Percentiles rank a stretch among this genome's conserved stretches.
Evolutionary conservation across 495 filamentous ascomycete genomes (phyloP).

Genomic region (Daldinia caldariorum): DNA sequence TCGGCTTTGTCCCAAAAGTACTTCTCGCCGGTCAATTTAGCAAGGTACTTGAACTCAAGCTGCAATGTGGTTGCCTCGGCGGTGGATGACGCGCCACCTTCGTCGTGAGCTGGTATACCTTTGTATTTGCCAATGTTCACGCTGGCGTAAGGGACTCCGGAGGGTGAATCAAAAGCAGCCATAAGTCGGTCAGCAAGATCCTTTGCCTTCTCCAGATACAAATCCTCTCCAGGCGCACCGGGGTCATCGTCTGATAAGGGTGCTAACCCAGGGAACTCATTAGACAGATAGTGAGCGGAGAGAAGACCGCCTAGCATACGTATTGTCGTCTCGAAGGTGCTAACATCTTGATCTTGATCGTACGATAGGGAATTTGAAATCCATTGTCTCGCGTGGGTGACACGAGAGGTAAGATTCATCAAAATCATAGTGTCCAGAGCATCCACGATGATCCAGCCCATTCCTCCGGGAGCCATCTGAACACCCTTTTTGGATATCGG

Average conservation of each 20-base stretch:
- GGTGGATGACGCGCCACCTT: constrained; percentile 91
- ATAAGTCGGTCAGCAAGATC: constrained; percentile 89
- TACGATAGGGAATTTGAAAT: constrained; percentile 83
- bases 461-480: constrained; percentile 82
- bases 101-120: constrained; percentile 80
- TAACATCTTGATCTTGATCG: constrained; percentile 93
- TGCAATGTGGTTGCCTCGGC: constrained; percentile 92
- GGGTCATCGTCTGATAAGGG: constrained; percentile 71
- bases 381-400: constrained; percentile 90
- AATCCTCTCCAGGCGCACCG: constrained; percentile 78
- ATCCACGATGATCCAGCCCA: constrained; percentile 99
- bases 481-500: constrained; percentile 80
- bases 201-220: constrained; percentile 95
- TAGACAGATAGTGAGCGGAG: constrained; percentile 93
- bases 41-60: constrained; percentile 96
- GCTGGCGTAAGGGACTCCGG: constrained; percentile 89
- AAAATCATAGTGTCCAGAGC: constrained; percentile 95
- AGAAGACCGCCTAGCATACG: constrained; percentile 95
- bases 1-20: constrained; percentile 91
- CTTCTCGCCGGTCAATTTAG: constrained; percentile 91
- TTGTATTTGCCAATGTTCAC: constrained; percentile 81
- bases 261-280: constrained; percentile 72
- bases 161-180: constrained; percentile 84
- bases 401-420: constrained; percentile 93
- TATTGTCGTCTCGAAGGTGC: constrained; percentile 98